Evolutionary conservation across 768 basidiomycete genomes (phyloP), one percentile per base, ranked within the genome.

Genomic region (Rhizopogon rudus): DNA sequence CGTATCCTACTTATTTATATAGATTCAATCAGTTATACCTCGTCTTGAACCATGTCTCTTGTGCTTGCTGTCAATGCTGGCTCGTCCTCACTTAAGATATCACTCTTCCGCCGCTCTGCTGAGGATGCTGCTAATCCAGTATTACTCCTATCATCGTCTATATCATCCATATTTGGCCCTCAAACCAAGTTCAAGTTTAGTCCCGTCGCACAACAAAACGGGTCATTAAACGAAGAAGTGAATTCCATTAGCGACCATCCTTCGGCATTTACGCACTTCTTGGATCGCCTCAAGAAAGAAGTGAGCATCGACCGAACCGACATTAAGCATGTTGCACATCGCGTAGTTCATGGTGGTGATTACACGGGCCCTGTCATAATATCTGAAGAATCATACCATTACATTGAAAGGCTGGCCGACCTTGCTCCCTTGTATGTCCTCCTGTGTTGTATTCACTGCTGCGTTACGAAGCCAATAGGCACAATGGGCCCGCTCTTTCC

Each of bases 261-360:
- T 0, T 75, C 80, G 13, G 88, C 85, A 0, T 88, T 90, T 63
- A 63, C 70, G 13, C 75, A 82, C 61, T 87, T 89, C 65, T 70
- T 90, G 20, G 64, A 76, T 20, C 68, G 70, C 54, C 70, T 87
- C 33, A 63, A 75, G 54, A 49, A 64, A 6, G 74, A 77, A 20
- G 69, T 71, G 1, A 69, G 71, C 43, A 73, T 84, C 42, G 75
- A 81, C 53, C 60, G 62, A 4, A 62, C 64, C 17, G 60, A 74
- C 5, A 80, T 91, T 57, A 67, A 64, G 6, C 73, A 82, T 55
- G 73, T 88, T n/a, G 86, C 86, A 60, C 88, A 90, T 65, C 81
- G 85, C 39, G 86, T 94, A 42, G 94, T 97, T 1, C 94, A 96
- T 61, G 94, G 94, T 3, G 93, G 93, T 2, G 81, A 84, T 44